A percentile compares a stretch with the other conserved stretches of the same genome.
These are phyloP conservation scores for Poa pratensis DNA, from an alignment of 176 grass and related monocot species.

Conservation along the genomic window DNA sequence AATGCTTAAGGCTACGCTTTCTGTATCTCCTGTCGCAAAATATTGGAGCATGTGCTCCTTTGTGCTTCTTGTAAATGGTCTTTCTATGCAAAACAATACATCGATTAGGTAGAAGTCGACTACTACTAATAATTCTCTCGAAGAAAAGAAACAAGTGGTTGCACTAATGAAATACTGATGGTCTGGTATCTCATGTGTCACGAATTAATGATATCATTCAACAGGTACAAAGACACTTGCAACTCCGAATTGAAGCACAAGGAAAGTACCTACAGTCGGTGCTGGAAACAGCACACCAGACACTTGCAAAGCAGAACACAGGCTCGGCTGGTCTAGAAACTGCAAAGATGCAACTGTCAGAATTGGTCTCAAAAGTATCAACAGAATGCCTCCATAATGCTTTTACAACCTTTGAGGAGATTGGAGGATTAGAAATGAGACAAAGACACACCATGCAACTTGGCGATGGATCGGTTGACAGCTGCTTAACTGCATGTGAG, in stretches of 20 bases:
- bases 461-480: slow-evolving; percentile 77
- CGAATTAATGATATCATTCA: slow-evolving; percentile 26
- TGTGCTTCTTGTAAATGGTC: neutral
- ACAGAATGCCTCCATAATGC: slow-evolving; percentile 73
- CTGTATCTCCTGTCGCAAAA: neutral
- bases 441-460: slow-evolving; percentile 59
- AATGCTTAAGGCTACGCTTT: slow-evolving; percentile 34
- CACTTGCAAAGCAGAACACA: slow-evolving; percentile 83
- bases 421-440: slow-evolving; percentile 54
- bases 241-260: slow-evolving; percentile 98
- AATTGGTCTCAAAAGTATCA: slow-evolving; percentile 88
- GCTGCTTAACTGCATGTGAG: slow-evolving; percentile 84
- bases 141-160: neutral
- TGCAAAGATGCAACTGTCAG: slow-evolving; percentile 84
- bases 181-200: slow-evolving; percentile 24
- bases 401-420: slow-evolving; percentile 55
- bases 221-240: slow-evolving; percentile 94
- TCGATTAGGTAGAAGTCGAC: slow-evolving; percentile 7
- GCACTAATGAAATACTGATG: slow-evolving; percentile 21
- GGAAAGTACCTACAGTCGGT: slow-evolving; percentile 94
- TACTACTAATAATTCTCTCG: neutral
- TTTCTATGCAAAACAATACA: slow-evolving; percentile 22
- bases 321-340: slow-evolving; percentile 69
- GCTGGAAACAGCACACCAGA: slow-evolving; percentile 92
- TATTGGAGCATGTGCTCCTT: slow-evolving; percentile 17